A percentile compares a stretch with the other conserved stretches of the same genome.
Conservation (phyloP, 768 basidiomycete genomes). For the Trametes cingulata region DNA sequence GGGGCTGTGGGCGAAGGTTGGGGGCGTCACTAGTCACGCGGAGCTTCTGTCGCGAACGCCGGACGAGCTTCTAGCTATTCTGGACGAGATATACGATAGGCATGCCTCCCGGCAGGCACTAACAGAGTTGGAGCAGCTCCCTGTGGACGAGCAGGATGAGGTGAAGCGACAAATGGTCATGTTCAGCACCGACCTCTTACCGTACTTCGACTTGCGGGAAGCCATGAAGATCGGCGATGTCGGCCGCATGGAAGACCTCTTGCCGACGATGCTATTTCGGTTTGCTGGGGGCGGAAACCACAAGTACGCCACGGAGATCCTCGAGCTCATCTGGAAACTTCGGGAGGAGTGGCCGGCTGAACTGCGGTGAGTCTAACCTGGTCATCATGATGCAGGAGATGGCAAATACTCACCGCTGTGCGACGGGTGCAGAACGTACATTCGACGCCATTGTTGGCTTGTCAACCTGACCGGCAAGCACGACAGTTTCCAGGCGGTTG, state of each 20-base stretch:
- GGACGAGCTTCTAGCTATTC: constrained; percentile 30
- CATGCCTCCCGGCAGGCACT: constrained; percentile 36
- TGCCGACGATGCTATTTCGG: constrained; percentile 29
- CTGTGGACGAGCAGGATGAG: constrained; percentile 30
- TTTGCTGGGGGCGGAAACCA: constrained; percentile 30
- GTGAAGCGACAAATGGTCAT: constrained; percentile 31
- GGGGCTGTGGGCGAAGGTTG: constrained; percentile 34
- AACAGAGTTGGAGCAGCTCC: constrained; percentile 12
- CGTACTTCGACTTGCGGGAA: constrained; percentile 37
- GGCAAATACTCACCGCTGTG: background rate
- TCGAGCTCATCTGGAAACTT: constrained; percentile 32
- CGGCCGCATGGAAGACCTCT: constrained; percentile 26
- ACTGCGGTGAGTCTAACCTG: constrained; percentile 25
- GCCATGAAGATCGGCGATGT: constrained; percentile 39
- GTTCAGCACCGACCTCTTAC: constrained; percentile 39
- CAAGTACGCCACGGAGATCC: constrained; percentile 31
- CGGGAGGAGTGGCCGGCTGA: constrained; percentile 31
- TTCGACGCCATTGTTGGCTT: constrained; percentile 18
- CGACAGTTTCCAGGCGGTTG: constrained; percentile 30
- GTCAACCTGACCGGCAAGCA: constrained; percentile 26
- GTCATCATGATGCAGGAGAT: too few species aligned
- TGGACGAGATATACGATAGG: constrained; percentile 28
- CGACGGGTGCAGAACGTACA: background rate
- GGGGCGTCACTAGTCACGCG: constrained; percentile 23
- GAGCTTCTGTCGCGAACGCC: constrained; percentile 33